Base-by-base conservation (phyloP, 257 asterid genomes). In the Salvia splendens region DNA sequence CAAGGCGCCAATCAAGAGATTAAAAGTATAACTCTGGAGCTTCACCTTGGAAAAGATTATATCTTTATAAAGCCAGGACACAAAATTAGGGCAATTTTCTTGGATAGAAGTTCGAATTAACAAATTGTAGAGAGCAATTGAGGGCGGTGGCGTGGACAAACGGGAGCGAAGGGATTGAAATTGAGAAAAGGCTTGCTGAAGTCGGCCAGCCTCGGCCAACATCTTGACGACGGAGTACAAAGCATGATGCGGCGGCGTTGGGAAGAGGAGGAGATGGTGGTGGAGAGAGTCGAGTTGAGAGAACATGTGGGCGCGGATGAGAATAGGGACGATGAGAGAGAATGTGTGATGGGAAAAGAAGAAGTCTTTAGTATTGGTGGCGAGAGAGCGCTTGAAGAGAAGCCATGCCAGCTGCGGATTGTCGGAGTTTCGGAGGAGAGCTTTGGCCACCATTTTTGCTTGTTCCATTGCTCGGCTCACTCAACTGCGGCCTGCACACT, bases 331-430 rank as follows among this genome's bases (percentile, higher is more conserved):
- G 72, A 89, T 80, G 75, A 76, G 73, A 73, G 86, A 83, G 60
- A 86, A 61, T 1, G 84, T 47, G 12, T 50, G 62, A 46, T 58
- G 84, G 58, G 73, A 49, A 49, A 73, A 70, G 54, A 71, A 70
- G 53, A 24, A 43, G 55, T 62, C 42, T 20, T 69, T 46, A 38
- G 56, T 65, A 59, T 48, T 36, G 40, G 68, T 64, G 54, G 64
- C 56, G 68, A 82, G 71, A 20, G 79, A 55, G 38, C 88, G 94
- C 57, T 82, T 88, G 75, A 89, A 88, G 81, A 93, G 88, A 42
- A 78, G 85, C 92, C 95, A 88, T 76, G 97, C 96, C 32, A 90
- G 72, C 32, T 72, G 76, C 41, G 95, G 92, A 41, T 86, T 80
- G 74, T 67, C 70, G 58, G 85, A 75, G 73, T 86, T 87, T 58